phyloP scores from a whole-genome alignment of 179 eudicot species.

The Spinacia oleracea region DNA sequence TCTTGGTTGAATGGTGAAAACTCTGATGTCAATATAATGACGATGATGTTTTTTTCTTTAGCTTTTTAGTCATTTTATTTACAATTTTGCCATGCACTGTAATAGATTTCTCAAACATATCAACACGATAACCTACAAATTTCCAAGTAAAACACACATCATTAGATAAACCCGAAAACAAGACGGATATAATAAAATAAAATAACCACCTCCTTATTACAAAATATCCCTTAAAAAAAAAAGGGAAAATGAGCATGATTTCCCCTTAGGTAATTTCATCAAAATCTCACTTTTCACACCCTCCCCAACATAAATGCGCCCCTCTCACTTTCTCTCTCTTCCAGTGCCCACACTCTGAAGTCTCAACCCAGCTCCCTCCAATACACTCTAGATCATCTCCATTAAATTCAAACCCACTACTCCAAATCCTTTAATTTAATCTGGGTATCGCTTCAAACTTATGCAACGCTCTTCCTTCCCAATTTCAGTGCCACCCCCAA shows the following conservation, averaged over 20 bases:
- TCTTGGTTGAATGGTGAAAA: too few relatives aligned
- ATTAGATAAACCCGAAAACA: too few relatives aligned
- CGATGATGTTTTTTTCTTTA: too few relatives aligned
- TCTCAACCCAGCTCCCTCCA: conserved; percentile 4
- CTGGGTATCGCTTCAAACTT: conserved; percentile 5
- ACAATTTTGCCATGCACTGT: too few relatives aligned
- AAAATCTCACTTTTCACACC: not conserved
- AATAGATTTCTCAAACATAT: too few relatives aligned
- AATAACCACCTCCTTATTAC: too few relatives aligned
- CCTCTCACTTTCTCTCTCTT: not conserved
- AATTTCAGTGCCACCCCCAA: conserved; percentile 15
- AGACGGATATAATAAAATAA: too few relatives aligned
- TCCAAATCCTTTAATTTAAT: not conserved
- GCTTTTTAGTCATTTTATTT: too few relatives aligned
- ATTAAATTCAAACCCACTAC: conserved; percentile 26
- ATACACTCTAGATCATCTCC: conserved; percentile 19
- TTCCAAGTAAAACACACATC: too few relatives aligned
- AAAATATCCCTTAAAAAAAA: too few relatives aligned
- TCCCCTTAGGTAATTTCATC: not conserved
- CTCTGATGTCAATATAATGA: too few relatives aligned
- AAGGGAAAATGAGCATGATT: not conserved
- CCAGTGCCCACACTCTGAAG: not conserved
- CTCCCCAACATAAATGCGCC: conserved; percentile 9
- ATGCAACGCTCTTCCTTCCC: not conserved
- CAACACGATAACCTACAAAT: too few relatives aligned